Evolutionary conservation across 2,329 filamentous ascomycete species (phyloP), one percentile per base, ranked within the genome.

Genomic region (Pseudocercospora cruenta): DNA sequence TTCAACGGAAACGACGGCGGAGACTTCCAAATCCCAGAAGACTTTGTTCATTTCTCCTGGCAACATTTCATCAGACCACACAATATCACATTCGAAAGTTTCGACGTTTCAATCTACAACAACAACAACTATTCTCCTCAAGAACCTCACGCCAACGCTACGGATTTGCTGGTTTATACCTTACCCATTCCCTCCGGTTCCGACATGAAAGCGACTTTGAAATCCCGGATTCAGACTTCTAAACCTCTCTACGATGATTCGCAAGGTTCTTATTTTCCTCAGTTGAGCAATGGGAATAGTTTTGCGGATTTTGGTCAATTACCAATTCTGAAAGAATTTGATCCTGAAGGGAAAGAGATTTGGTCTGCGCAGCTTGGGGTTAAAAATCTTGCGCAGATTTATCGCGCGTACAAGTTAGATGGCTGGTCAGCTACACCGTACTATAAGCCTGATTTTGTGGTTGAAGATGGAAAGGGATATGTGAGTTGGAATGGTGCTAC

Each of bases 401-500:
- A 74, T 54, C 64, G 73, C 1, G 69, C 36, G 1, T 73, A 70
- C 62, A 73, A 74, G 65, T 45, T 69, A 33, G 39, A 43, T 1
- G 31, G 31, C 10, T 75, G 73, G 73, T 59, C 67, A 26, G 73
- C 58, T 2, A 72, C 65, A 12, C 73, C 71, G 0, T 49, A 55
- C 22, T 49, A 60, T 10, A 21, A n/a, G 7, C 59, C 58, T 8
- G 36, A 47, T 54, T n/a, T 65, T 1, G 43, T 67, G 1, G 63
- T 64, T 16, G 62, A 68, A n/a, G 33, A 59, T 31, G 63, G 33
- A 6, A 62, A 31, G 14, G 63, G 53, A 3, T 74, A 70, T 54
- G 71, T 73, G 26, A 73, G 69, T 62, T 74, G 73, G 74, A 75
- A 75, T 58, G 74, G 73, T 8, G 74, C 74, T 14, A 75, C 73